A percentile compares a stretch with the other conserved stretches of the same genome.
These are phyloP conservation scores for Coniochaeta sp. DNA, from an alignment of 2,329 filamentous ascomycete species.

Conservation along the genomic window DNA sequence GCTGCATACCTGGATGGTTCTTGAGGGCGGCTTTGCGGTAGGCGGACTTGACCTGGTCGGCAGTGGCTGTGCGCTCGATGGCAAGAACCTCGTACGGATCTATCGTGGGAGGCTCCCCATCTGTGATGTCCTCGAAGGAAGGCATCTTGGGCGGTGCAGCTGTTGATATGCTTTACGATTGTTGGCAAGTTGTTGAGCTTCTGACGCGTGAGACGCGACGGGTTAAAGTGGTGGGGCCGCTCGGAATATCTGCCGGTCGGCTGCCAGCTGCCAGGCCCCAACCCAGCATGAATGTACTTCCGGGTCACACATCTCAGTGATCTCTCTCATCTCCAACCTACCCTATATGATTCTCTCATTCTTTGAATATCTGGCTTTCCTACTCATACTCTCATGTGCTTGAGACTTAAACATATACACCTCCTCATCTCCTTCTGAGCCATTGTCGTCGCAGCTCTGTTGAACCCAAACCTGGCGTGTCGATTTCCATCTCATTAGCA, in stretches of 20 bases:
- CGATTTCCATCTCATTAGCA: too few species aligned
- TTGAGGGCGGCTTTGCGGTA: conserved; percentile 88
- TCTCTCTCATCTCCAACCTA: background rate
- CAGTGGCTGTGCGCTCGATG: conserved; percentile 62
- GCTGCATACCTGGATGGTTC: conserved; percentile 67
- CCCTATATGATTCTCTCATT: too few species aligned
- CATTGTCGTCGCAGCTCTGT: too few species aligned
- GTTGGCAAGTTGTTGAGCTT: background rate
- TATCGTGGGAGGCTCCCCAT: conserved; percentile 54
- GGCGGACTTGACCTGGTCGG: conserved; percentile 77
- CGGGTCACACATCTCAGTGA: background rate
- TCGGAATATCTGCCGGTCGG: conserved; percentile 10
- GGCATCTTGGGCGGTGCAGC: conserved; percentile 30
- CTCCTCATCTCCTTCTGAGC: too few species aligned
- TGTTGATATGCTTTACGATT: conserved; percentile 3
- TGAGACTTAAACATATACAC: too few species aligned
- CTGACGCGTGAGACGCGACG: background rate
- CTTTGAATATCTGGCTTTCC: too few species aligned
- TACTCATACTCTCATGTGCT: too few species aligned
- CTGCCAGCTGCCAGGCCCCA: background rate
- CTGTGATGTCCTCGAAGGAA: conserved; percentile 42
- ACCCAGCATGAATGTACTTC: background rate
- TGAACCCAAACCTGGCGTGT: too few species aligned
- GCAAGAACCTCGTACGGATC: conserved; percentile 77
- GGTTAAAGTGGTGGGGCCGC: background rate